Percentiles rank a stretch among this genome's conserved stretches.
phyloP scores from a whole-genome alignment of 2,329 filamentous ascomycete species.

The Aspergillus pseudoterreus region DNA sequence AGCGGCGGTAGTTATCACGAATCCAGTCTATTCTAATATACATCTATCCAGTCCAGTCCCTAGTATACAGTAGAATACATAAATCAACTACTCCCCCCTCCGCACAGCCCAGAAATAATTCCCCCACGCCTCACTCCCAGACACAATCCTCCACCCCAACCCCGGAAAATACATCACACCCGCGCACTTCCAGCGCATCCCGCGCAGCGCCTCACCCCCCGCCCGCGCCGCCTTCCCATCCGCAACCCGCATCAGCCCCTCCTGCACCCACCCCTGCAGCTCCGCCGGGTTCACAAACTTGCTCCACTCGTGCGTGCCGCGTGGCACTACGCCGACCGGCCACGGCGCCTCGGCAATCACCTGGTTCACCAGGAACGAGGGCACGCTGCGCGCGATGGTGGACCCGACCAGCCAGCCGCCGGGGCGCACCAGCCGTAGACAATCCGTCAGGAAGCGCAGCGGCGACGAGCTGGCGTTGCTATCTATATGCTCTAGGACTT shows the following conservation, averaged over 20 bases:
- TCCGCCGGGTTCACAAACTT: slow-evolving; percentile 92
- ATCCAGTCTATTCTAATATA: no score
- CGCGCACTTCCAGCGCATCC: slow-evolving; percentile 61
- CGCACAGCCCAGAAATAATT: slow-evolving; percentile 95
- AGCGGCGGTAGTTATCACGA: background rate
- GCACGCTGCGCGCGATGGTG: slow-evolving; percentile 86
- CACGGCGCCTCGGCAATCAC: slow-evolving; percentile 80
- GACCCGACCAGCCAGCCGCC: slow-evolving; percentile 91
- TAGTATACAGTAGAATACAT: no score
- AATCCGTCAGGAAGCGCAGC: slow-evolving; percentile 57
- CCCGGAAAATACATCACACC: slow-evolving; percentile 90
- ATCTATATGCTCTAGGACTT: slow-evolving; percentile 91
- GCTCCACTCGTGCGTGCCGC: slow-evolving; percentile 91
- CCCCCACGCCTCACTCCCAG: slow-evolving; percentile 76
- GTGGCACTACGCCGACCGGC: slow-evolving; percentile 71
- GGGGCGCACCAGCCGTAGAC: slow-evolving; percentile 66
- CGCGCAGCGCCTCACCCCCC: slow-evolving; percentile 24
- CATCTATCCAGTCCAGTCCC: no score
- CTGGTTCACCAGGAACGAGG: slow-evolving; percentile 89
- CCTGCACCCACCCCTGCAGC: slow-evolving; percentile 41
- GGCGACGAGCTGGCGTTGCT: slow-evolving; percentile 77
- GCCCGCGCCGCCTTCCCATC: slow-evolving; percentile 21
- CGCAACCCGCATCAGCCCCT: slow-evolving; percentile 50
- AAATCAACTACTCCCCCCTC: slow-evolving; percentile 36
- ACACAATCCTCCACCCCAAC: slow-evolving; percentile 80